phyloP scores from a whole-genome alignment of 164 flowering plant species.

The Amborella trichopoda region DNA sequence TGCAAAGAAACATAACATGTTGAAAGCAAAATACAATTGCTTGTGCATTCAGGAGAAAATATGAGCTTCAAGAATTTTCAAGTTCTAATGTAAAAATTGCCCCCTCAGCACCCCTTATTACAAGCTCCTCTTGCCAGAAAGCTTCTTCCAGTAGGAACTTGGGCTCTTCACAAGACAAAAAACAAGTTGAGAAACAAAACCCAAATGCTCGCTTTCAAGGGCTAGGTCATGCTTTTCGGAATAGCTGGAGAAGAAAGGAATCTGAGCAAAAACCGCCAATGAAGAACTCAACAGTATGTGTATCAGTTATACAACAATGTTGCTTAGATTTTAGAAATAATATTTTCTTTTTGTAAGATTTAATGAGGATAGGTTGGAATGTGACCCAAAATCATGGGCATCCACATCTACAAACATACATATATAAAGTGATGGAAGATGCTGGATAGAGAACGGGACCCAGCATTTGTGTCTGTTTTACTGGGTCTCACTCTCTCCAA shows the following conservation, averaged over 20 bases:
- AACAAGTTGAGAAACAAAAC: conserved; percentile 39
- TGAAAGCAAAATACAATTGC: conserved; percentile 9
- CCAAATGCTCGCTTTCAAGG: conserved; percentile 31
- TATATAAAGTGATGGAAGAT: too few species aligned
- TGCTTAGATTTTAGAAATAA: too few species aligned
- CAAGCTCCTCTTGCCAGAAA: conserved; percentile 9
- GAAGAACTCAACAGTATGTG: conserved; percentile 44
- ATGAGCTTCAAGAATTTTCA: conserved; percentile 61
- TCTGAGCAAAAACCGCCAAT: conserved; percentile 32
- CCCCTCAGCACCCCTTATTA: conserved; percentile 23
- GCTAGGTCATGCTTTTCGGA: conserved; percentile 62
- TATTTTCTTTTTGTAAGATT: too few species aligned
- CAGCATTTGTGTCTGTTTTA: too few species aligned
- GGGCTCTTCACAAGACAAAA: conserved; percentile 25
- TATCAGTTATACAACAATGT: too few species aligned
- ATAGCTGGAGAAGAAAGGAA: conserved; percentile 76
- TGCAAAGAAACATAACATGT: conserved; percentile 2
- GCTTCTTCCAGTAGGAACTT: conserved; percentile 11
- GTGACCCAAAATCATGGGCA: too few species aligned
- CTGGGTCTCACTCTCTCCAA: too few species aligned
- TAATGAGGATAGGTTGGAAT: too few species aligned
- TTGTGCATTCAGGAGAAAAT: conserved; percentile 63
- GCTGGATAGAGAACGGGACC: too few species aligned
- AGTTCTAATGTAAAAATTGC: conserved; percentile 11
- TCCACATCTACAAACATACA: too few species aligned